A percentile compares a stretch with the other conserved stretches of the same genome.
These are phyloP conservation scores for Annona squamosa DNA, from an alignment of 164 flowering plant genomes.

Conservation along the genomic window DNA sequence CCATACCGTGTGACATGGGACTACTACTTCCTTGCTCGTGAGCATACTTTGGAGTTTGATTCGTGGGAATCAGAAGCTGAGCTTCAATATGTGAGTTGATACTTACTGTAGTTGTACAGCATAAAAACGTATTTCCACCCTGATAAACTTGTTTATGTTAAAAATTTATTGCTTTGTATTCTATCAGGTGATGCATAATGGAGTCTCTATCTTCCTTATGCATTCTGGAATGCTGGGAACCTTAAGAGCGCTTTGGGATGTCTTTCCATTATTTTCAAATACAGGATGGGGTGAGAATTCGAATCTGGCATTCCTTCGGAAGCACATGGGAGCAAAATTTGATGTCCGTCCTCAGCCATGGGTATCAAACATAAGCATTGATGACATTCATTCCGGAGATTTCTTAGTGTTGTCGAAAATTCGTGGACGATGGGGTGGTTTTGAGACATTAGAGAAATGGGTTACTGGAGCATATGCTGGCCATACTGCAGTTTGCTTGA, in stretches of 20 bases:
- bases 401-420: constrained; percentile 90
- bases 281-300: constrained; percentile 94
- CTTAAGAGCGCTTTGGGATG: constrained; percentile 90
- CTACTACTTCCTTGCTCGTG: constrained; percentile 69
- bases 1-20: constrained; percentile 97
- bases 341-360: constrained; percentile 82
- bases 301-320: constrained; percentile 74
- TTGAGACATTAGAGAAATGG: constrained; percentile 98
- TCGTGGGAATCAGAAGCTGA: constrained; percentile 87
- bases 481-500: constrained; percentile 87
- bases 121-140: neutral
- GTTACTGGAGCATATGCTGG: constrained; percentile 96
- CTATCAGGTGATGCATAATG: constrained; percentile 69
- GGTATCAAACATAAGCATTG: constrained; percentile 62
- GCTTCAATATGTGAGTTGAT: constrained; percentile 69
- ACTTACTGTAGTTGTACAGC: neutral
- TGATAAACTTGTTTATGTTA: neutral
- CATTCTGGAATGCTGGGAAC: constrained; percentile 97
- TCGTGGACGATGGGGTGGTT: constrained; percentile 98
- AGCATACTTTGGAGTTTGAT: constrained; percentile 74
- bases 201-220: constrained; percentile 92
- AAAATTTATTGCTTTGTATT: neutral
- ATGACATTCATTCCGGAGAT: constrained; percentile 92
- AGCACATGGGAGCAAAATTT: constrained; percentile 86
- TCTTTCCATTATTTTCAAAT: constrained; percentile 81